phyloP scores from a whole-genome alignment of 352 stramenopile genomes.

The Hyaloperonospora arabidopsidis region DNA sequence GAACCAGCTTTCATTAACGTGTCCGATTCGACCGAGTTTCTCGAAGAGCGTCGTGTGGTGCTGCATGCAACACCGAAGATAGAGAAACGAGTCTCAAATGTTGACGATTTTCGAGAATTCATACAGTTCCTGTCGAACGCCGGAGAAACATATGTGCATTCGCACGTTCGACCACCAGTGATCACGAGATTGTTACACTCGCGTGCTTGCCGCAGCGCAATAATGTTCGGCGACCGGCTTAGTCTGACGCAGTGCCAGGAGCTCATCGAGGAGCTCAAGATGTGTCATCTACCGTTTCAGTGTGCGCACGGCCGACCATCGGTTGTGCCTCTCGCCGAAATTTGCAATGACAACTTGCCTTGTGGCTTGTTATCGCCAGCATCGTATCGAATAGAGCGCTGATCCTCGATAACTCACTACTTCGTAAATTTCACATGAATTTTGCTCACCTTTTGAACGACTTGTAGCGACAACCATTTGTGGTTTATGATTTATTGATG shows the following conservation, averaged over 20 bases:
- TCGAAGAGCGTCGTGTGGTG: slow-evolving; percentile 13
- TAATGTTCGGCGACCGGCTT: slow-evolving; percentile 90
- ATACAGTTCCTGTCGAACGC: slow-evolving; percentile 48
- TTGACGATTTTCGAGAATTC: slow-evolving; percentile 82
- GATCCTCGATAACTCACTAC: no score
- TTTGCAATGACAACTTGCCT: slow-evolving; percentile 19
- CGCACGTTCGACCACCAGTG: slow-evolving; percentile 47
- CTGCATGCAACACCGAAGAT: slow-evolving; percentile 54
- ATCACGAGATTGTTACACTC: slow-evolving; percentile 83
- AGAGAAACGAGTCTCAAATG: slow-evolving; percentile 53
- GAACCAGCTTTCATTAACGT: slow-evolving; percentile 2
- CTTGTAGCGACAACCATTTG: no score
- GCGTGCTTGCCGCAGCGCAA: slow-evolving; percentile 84
- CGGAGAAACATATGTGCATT: slow-evolving; percentile 16
- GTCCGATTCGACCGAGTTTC: slow-evolving; percentile 1
- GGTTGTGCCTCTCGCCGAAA: slow-evolving; percentile 79
- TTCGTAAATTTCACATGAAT: no score
- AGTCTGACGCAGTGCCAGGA: slow-evolving; percentile 55
- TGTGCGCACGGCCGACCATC: slow-evolving; percentile 86
- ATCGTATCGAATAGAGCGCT: no score
- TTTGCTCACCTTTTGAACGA: no score
- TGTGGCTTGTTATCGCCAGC: not conserved
- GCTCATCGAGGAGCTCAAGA: slow-evolving; percentile 62
- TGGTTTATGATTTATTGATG: no score
- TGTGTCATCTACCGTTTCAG: slow-evolving; percentile 83